Conservation (phyloP, 2,329 filamentous ascomycete genomes). For the Fusarium heterosporum region DNA sequence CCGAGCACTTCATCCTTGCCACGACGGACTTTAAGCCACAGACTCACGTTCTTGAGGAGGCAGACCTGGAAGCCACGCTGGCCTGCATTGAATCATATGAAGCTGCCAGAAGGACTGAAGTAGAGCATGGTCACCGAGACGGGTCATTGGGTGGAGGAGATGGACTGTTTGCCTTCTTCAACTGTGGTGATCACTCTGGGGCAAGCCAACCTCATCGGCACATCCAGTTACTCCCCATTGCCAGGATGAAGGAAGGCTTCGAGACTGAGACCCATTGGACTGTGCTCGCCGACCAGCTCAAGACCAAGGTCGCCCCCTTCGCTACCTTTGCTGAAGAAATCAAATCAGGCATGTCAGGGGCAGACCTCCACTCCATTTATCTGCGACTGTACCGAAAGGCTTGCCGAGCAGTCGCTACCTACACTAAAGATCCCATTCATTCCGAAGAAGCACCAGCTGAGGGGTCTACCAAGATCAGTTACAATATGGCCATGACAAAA, state of each 20-base stretch:
- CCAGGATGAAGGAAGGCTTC: conserved; percentile 69
- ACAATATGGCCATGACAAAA: conserved; percentile 71
- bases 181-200: conserved; percentile 75
- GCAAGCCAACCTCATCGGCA: conserved; percentile 79
- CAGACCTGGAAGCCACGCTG: conserved; percentile 71
- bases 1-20: conserved; percentile 77
- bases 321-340: conserved; percentile 57
- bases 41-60: conserved; percentile 69
- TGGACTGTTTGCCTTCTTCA: conserved; percentile 75
- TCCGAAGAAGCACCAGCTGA: conserved; percentile 45
- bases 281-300: conserved; percentile 60
- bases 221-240: conserved; percentile 76
- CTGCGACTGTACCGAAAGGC: conserved; percentile 61
- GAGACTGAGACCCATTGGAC: conserved; percentile 56
- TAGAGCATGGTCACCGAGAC: conserved; percentile 7
- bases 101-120: conserved; percentile 11
- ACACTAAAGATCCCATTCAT: conserved; percentile 2
- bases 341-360: conserved; percentile 48
- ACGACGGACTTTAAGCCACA: conserved; percentile 74
- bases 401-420: conserved; percentile 52
- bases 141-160: conserved; percentile 19
- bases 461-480: conserved; percentile 67
- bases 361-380: conserved; percentile 58
- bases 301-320: conserved; percentile 55
- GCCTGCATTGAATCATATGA: conserved; percentile 70